A percentile compares a stretch with the other conserved stretches of the same genome.
phyloP scores from a whole-genome alignment of 495 filamentous ascomycete genomes.

The Penicillium macrosclerotiorum region DNA sequence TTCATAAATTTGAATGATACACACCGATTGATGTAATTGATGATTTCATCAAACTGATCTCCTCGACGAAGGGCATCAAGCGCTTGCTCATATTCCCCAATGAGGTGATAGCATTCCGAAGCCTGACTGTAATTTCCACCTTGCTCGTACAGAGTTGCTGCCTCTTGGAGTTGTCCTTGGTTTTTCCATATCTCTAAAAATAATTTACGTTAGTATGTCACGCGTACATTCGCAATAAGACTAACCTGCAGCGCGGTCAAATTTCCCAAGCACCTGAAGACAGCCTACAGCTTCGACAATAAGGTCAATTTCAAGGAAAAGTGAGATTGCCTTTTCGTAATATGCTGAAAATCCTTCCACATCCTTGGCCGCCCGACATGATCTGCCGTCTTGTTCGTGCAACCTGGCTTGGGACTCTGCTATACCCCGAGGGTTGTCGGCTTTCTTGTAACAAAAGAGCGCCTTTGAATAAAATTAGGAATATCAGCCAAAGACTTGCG shows the following conservation, averaged over 20 bases:
- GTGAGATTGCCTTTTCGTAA: conserved; percentile 12
- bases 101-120: conserved; percentile 10
- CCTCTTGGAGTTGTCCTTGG: conserved; percentile 6
- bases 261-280: conserved; percentile 12
- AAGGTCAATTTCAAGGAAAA: conserved; percentile 8
- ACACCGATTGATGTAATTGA: conserved; percentile 20
- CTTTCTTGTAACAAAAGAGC: conserved; percentile 16
- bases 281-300: conserved; percentile 6
- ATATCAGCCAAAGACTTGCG: background rate
- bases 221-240: background rate
- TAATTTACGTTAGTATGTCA: background rate
- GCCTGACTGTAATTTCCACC: conserved; percentile 11
- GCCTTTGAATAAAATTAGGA: background rate
- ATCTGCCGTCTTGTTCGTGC: conserved; percentile 17
- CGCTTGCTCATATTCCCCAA: conserved; percentile 18
- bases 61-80: conserved; percentile 37
- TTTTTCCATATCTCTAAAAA: conserved; percentile 12
- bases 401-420: conserved; percentile 13
- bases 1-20: background rate
- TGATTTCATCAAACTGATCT: conserved; percentile 16
- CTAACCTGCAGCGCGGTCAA: conserved; percentile 12
- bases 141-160: conserved; percentile 17
- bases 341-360: conserved; percentile 3
- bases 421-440: conserved; percentile 10
- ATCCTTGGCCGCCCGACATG: conserved; percentile 1